A percentile compares a stretch with the other conserved stretches of the same genome.
These are phyloP conservation scores for Dendrobium officinale DNA, from an alignment of 106 monocot genomes.

Conservation along the genomic window DNA sequence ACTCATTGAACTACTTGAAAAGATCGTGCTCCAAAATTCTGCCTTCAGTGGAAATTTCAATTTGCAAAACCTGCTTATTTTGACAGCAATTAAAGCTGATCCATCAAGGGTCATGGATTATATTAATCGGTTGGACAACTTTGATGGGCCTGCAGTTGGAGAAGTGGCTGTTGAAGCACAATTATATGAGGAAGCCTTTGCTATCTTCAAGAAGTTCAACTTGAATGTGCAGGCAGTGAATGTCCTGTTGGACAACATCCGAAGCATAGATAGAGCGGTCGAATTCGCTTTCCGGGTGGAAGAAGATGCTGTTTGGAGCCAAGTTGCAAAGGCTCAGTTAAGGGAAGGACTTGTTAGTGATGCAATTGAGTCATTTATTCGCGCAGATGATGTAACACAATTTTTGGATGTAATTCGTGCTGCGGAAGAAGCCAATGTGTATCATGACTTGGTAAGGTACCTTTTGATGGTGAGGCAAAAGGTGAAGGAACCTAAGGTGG, in stretches of 20 bases:
- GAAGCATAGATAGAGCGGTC: constrained; percentile 84
- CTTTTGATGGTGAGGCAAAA: constrained; percentile 95
- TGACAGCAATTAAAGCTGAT: constrained; percentile 96
- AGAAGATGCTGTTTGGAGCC: constrained; percentile 98
- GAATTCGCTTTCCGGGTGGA: constrained; percentile 98
- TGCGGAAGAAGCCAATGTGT: constrained; percentile 80
- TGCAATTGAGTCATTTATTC: constrained; percentile 97
- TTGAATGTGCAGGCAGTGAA: constrained; percentile 92
- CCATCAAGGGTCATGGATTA: constrained; percentile 98
- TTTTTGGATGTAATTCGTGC: constrained; percentile 89
- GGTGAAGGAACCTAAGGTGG: constrained; percentile 84
- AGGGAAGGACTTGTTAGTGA: constrained; percentile 92
- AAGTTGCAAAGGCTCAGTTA: constrained; percentile 92
- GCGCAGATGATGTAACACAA: constrained; percentile 92
- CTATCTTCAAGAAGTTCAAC: constrained; percentile 99
- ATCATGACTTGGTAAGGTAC: constrained; percentile 91
- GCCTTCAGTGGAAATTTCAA: constrained; percentile 98
- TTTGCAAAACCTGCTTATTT: constrained; percentile 86
- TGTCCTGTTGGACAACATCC: constrained; percentile 86
- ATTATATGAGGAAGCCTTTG: constrained; percentile 92
- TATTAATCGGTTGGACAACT: constrained; percentile 90
- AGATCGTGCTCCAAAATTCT: constrained; percentile 94
- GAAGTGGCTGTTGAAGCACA: constrained; percentile 97
- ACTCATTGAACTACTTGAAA: constrained; percentile 94
- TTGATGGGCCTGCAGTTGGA: constrained; percentile 97